A percentile compares a stretch with the other conserved stretches of the same genome.
These are phyloP conservation scores for Fusarium sp. DNA, from an alignment of 2,329 filamentous ascomycete genomes.

Conservation along the genomic window DNA sequence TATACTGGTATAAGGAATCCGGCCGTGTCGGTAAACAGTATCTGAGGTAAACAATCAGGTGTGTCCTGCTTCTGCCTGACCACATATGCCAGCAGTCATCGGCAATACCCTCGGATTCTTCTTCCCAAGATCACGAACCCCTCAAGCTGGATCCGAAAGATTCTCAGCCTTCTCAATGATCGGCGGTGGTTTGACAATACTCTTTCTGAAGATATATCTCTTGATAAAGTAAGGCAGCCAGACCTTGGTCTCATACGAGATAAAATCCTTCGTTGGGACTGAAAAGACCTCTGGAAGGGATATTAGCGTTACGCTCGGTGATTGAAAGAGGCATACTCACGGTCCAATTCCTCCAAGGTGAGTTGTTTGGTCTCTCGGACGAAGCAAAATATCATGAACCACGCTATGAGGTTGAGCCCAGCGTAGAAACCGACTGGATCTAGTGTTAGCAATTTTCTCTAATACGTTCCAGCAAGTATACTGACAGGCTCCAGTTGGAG, in stretches of 20 bases:
- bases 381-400: constrained; percentile 63
- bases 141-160: too few species aligned
- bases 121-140: too few species aligned
- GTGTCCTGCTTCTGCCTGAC: too few species aligned
- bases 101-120: too few species aligned
- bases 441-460: constrained; percentile 23
- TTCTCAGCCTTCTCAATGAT: constrained; percentile 47
- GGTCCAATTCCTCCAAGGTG: constrained; percentile 49
- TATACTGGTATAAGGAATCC: too few species aligned
- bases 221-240: constrained; percentile 58
- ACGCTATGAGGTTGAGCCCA: constrained; percentile 61
- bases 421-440: constrained; percentile 58
- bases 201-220: constrained; percentile 53
- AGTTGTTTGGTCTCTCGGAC: constrained; percentile 65
- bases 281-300: constrained; percentile 3
- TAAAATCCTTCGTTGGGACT: constrained; percentile 44
- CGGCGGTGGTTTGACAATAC: constrained; percentile 52
- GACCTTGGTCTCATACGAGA: constrained; percentile 52
- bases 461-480: not conserved
- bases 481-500: constrained; percentile 52
- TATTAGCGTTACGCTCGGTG: not conserved
- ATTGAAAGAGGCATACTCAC: not conserved
- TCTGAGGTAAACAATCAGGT: too few species aligned
- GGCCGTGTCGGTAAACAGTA: too few species aligned
- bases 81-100: too few species aligned